A percentile compares a stretch with the other conserved stretches of the same genome.
phyloP scores from a whole-genome alignment of 1,284 basidiomycete species.

The Pholiota adiposa region DNA sequence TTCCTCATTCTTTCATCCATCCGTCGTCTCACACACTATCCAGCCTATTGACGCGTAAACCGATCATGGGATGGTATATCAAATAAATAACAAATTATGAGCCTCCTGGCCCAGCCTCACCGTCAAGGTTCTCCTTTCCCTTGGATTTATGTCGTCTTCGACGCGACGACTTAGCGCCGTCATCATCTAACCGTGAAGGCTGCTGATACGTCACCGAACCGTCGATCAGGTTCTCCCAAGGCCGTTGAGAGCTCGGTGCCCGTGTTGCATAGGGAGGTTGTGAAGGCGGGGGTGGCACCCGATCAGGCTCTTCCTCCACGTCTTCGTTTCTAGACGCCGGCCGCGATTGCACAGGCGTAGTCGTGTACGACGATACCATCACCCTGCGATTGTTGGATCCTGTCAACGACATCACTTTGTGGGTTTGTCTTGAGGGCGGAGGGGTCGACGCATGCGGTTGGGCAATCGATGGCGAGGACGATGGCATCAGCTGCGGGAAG shows the following conservation, averaged over 20 bases:
- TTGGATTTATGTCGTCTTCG: conserved; percentile 28
- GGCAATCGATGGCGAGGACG: conserved; percentile 9
- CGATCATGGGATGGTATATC: too few species aligned
- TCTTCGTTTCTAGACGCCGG: conserved; percentile 25
- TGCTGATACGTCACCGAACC: conserved; percentile 45
- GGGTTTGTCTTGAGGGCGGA: conserved; percentile 39
- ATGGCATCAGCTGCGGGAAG: conserved; percentile 55
- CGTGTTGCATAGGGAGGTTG: conserved; percentile 40
- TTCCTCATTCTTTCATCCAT: too few species aligned
- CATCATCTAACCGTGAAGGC: conserved; percentile 27
- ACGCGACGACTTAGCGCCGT: conserved; percentile 1
- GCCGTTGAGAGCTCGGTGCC: conserved; percentile 37
- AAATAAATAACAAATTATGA: neutral
- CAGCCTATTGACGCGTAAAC: too few species aligned
- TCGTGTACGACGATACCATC: conserved; percentile 53
- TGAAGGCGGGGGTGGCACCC: conserved; percentile 46
- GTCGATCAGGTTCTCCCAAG: conserved; percentile 50
- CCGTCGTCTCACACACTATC: too few species aligned
- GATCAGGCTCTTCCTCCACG: conserved; percentile 37
- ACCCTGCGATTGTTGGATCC: conserved; percentile 48
- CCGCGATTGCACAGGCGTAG: conserved; percentile 22
- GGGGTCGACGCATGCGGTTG: conserved; percentile 17
- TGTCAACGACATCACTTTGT: conserved; percentile 68
- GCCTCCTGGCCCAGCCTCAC: neutral
- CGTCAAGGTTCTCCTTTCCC: conserved; percentile 27